phyloP scores from a whole-genome alignment of 805 yeast genomes.

The Millerozyma miso region DNA sequence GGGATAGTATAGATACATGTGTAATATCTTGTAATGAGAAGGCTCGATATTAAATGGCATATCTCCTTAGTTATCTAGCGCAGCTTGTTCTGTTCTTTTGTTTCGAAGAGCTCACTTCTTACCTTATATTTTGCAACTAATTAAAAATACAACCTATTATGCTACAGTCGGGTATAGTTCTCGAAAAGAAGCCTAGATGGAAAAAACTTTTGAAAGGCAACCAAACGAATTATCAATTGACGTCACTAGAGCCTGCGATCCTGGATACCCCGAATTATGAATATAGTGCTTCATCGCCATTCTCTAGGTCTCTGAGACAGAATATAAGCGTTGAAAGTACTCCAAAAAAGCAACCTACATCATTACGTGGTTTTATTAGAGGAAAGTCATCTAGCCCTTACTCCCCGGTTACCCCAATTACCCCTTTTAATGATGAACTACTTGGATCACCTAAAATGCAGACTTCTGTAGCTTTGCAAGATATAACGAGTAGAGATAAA shows the following conservation, averaged over 20 bases:
- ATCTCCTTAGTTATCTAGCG: no score
- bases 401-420: not conserved
- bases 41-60: no score
- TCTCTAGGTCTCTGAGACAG: not conserved
- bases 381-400: not conserved
- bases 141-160: not conserved
- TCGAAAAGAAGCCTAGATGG: not conserved
- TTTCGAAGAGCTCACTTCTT: no score
- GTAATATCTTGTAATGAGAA: no score
- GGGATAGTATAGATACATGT: not conserved
- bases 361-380: conserved; percentile 1
- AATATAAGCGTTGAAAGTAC: not conserved
- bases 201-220: not conserved
- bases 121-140: no score
- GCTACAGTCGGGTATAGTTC: not conserved
- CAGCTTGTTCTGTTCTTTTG: no score
- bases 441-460: not conserved
- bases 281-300: not conserved
- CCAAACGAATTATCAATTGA: not conserved
- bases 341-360: not conserved
- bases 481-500: conserved; percentile 2
- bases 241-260: not conserved
- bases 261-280: not conserved
- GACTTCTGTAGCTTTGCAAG: conserved; percentile 5
- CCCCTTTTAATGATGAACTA: not conserved